Base-by-base conservation (phyloP, 805 yeast genomes). In the Pichia thaimueangensis region DNA sequence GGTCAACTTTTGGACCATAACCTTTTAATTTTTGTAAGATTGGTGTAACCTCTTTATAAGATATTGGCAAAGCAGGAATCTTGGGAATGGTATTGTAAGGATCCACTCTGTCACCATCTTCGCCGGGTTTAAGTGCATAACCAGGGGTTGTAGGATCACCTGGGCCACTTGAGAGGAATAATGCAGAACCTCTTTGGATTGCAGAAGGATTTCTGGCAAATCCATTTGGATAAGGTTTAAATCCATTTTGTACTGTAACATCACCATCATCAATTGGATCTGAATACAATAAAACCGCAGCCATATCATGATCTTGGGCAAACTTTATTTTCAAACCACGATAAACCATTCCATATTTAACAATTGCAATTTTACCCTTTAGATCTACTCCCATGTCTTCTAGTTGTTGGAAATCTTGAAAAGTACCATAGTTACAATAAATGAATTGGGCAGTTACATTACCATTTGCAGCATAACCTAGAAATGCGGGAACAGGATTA, bases 141-240 rank as follows among this genome's bases (percentile, higher is more conserved):
- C 83, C 86, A 1, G 88, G 88, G 1, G 88, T 78, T 0, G 88
- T 74, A 15, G 93, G 93, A 55, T 83, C 93, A 27, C 93, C 93
- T 1, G 89, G 88, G 4, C 69, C 64, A 37, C 58, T 59, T 5
- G 83, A 70, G 25, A 82, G 61, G 54, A 73, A 83, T 58, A 74
- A 77, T 5, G 80, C 84, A 33, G 86, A 78, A 1, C 93, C 93
- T 52, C 93, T 70, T 64, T 84, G 89, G 24, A 85, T 80, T 12
- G 83, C 65, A 6, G 82, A 74, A 29, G 89, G 89, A 56, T 84
- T 78, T 48, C 93, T 70, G 0, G 89, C 88, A 1, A 82, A 83
- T 2, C 93, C 93, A 2, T 76, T 58, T 2, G 93, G 94, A 51
- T 84, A 84, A 2, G 86, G 65, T 50, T 71, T 60, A 55, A 68